Percentiles rank a stretch among this genome's conserved stretches.
phyloP scores from a whole-genome alignment of 768 basidiomycete genomes.

The Lentinus tigrinus region DNA sequence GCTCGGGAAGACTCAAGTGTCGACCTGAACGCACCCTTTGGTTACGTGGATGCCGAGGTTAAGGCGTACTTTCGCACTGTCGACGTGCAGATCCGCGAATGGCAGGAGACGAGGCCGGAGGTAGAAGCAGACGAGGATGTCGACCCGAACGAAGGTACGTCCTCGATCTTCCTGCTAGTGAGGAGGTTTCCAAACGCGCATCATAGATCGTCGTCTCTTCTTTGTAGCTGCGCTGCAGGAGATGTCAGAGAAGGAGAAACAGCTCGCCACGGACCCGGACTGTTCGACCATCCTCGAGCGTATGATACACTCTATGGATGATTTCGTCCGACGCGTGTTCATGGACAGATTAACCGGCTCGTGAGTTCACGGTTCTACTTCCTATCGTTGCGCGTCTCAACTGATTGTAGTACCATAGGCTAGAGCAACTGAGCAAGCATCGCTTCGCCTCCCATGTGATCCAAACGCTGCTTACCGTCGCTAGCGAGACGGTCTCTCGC shows the following conservation, averaged over 20 bases:
- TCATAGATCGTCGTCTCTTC: conserved; percentile 19
- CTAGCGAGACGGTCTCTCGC: conserved; percentile 59
- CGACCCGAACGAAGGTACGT: conserved; percentile 71
- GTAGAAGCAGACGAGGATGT: conserved; percentile 42
- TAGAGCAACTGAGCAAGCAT: conserved; percentile 65
- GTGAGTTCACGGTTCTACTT: conserved; percentile 48
- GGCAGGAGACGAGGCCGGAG: conserved; percentile 62
- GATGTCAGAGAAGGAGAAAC: conserved; percentile 84
- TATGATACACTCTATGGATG: conserved; percentile 91
- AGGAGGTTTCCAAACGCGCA: neutral
- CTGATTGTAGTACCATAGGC: conserved; percentile 38
- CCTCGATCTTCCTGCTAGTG: neutral
- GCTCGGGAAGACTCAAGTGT: conserved; percentile 35
- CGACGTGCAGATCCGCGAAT: conserved; percentile 82
- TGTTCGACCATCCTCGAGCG: conserved; percentile 89
- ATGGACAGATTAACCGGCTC: conserved; percentile 84
- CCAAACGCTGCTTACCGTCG: conserved; percentile 80
- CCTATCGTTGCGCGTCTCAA: conserved; percentile 5
- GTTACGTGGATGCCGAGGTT: conserved; percentile 83
- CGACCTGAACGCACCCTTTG: conserved; percentile 79
- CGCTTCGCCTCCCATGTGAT: conserved; percentile 96
- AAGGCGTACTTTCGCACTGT: conserved; percentile 93
- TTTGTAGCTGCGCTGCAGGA: conserved; percentile 67
- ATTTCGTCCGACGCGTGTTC: conserved; percentile 91
- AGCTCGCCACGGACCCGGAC: conserved; percentile 90